Evolutionary conservation across 148 eudicot species (phyloP).

Genomic region (Bassia scoparia): DNA sequence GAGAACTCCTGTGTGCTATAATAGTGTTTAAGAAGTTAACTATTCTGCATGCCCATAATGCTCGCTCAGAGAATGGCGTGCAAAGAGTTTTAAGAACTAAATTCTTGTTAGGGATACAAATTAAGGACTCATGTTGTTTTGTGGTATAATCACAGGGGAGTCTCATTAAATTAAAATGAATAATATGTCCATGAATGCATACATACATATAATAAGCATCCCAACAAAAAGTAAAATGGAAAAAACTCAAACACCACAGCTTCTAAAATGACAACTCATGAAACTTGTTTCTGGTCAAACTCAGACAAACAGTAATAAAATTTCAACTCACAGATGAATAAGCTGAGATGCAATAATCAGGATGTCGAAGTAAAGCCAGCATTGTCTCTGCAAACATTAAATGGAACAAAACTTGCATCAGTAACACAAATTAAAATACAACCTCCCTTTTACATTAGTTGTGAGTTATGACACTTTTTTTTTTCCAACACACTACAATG

Average conservation of each 20-base stretch:
- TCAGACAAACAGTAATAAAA: no score
- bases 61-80: background rate
- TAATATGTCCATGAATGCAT: no score
- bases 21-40: background rate
- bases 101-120: background rate
- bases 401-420: background rate
- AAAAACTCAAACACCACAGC: no score
- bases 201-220: no score
- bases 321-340: slow-evolving; percentile 76
- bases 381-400: slow-evolving; percentile 68
- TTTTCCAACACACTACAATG: no score
- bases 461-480: no score
- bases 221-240: no score
- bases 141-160: background rate
- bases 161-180: background rate
- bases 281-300: no score
- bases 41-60: background rate
- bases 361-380: slow-evolving; percentile 87
- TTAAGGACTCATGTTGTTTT: background rate
- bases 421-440: no score
- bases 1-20: no score
- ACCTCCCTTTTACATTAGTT: no score
- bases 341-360: slow-evolving; percentile 94
- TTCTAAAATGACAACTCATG: no score
- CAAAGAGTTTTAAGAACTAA: background rate